These are phyloP conservation scores for Petunia hybrid DNA, from an alignment of 305 asterid species.

Conservation along the genomic window DNA sequence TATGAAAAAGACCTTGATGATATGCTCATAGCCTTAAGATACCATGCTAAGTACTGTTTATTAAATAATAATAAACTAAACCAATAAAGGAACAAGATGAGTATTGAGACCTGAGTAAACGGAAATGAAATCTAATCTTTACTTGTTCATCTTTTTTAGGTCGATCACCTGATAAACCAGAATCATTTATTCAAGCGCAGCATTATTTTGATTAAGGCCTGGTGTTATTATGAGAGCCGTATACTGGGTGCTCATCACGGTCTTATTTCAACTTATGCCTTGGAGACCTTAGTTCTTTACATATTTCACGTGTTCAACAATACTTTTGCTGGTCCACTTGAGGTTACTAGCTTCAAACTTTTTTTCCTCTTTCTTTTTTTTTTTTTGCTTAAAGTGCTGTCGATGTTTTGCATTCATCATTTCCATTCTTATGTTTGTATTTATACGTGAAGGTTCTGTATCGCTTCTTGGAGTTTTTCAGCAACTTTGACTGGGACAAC, in stretches of 20 bases:
- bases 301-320: conserved; percentile 92
- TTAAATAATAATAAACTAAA: neutral
- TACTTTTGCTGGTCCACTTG: conserved; percentile 88
- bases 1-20: neutral
- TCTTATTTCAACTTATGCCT: conserved; percentile 91
- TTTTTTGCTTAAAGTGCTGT: conserved; percentile 7
- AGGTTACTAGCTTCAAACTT: conserved; percentile 51
- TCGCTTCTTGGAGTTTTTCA: conserved; percentile 84
- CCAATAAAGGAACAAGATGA: neutral
- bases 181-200: conserved; percentile 94
- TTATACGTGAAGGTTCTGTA: conserved; percentile 69
- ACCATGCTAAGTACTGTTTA: neutral
- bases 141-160: conserved; percentile 51
- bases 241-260: conserved; percentile 97
- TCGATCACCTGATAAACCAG: conserved; percentile 77
- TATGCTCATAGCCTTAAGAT: neutral
- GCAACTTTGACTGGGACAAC: conserved; percentile 95
- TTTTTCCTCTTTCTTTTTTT: neutral
- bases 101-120: neutral
- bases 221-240: conserved; percentile 99
- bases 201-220: conserved; percentile 85
- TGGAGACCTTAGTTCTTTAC: conserved; percentile 92
- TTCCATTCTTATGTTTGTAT: neutral
- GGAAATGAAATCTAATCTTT: conserved; percentile 4
- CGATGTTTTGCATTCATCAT: conserved; percentile 1